Base-by-base conservation (phyloP, 768 basidiomycete species). In the Chalciporus piperatus region DNA sequence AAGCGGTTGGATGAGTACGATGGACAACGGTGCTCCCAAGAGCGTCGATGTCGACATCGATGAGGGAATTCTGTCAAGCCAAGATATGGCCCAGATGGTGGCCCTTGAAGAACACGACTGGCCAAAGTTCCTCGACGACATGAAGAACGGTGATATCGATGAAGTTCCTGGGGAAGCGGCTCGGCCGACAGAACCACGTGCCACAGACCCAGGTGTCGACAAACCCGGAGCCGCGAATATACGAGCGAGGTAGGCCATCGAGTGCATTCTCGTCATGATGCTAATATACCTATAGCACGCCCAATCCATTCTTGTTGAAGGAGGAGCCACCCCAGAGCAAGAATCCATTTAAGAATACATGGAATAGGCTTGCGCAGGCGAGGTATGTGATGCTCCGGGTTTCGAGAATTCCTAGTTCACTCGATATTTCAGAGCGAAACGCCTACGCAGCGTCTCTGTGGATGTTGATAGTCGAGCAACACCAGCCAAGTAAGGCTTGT, bases 31-130 rank as follows among this genome's bases (percentile, higher is more conserved):
- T 44, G 11, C 41, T 35, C 19, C 41, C 10, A 39, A 53, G 43
- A 52, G 48, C 12, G n/a, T 53, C 25, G 63, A 66, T 19, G 64
- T 67, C 14, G 67, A 65, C 50, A 67, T 60, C 51, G 61, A 71
- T 53, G 65, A 70, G 47, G 54, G 28, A 23, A 51, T 67, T 38
- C 48, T 74, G 19, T 65, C 64, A 11, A 70, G 66, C 48, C 69
- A 72, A 45, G 67, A 70, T 22, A 70, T 74, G 33, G 62, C 64
- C 39, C 61, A 70, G 37, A 52, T 60, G 8, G 55, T 56, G 23
- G 59, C 58, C 4, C 32, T 12, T 6, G 58, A 53, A 30, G 63
- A 62, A 42, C 47, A 52, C 7, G 64, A 66, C n/a, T 64, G 56
- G 65, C 44, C 32, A 27, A 49, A 56, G 25, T 5, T 41, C 10